A percentile compares a stretch with the other conserved stretches of the same genome.
phyloP scores from a whole-genome alignment of 2,329 filamentous ascomycete species.

The Calonectria pauciramosa region DNA sequence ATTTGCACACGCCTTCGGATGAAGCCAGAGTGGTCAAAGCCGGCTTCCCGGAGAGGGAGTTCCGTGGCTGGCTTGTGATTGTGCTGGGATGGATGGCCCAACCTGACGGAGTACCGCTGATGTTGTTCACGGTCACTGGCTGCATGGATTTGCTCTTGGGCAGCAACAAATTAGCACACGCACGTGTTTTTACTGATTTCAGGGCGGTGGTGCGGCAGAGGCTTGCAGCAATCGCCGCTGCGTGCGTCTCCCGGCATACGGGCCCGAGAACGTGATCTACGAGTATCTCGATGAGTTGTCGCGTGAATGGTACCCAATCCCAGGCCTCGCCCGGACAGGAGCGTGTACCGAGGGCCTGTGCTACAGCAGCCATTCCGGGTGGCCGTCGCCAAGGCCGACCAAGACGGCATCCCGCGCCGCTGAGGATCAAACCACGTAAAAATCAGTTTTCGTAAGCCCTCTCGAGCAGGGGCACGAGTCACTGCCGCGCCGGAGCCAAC shows the following conservation, averaged over 20 bases:
- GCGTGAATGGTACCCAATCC: neutral
- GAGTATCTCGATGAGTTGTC: neutral
- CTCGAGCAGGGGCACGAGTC: neutral
- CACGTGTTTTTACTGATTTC: neutral
- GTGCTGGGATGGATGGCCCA: neutral
- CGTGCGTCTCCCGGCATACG: neutral
- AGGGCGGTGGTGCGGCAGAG: neutral
- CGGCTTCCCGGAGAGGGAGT: neutral
- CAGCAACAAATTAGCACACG: constrained; percentile 4
- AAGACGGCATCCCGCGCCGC: neutral
- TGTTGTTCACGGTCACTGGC: neutral
- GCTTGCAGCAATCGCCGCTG: neutral
- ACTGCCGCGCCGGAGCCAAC: neutral
- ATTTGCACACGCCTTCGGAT: neutral
- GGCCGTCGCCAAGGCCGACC: neutral
- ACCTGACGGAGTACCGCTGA: neutral
- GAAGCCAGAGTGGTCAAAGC: neutral
- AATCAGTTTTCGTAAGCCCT: neutral
- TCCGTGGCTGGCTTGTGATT: constrained; percentile 9
- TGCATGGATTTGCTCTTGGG: neutral
- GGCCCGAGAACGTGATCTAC: neutral
- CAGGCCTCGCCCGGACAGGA: neutral
- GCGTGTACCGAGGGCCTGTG: neutral
- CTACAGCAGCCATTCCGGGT: neutral
- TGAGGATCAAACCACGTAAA: neutral